These are phyloP conservation scores for Nakaseomyces bracarensis DNA, from an alignment of 1,139 yeast species.

Conservation along the genomic window DNA sequence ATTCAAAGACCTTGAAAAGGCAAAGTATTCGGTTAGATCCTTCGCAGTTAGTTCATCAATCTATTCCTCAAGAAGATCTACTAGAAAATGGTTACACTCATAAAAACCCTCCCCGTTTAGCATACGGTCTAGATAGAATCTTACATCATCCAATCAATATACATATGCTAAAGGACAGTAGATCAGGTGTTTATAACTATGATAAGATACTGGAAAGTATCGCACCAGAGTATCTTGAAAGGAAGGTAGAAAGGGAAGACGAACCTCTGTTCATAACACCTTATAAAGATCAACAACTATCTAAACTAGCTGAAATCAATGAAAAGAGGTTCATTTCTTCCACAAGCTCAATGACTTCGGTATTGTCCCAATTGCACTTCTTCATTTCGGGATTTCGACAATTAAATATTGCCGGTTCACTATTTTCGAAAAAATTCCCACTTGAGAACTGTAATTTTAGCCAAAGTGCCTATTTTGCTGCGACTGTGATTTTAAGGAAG, in stretches of 20 bases:
- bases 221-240: conserved; percentile 23
- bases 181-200: conserved; percentile 68
- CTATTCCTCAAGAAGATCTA: not conserved
- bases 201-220: conserved; percentile 53
- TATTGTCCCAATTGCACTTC: conserved; percentile 65
- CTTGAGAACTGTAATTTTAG: conserved; percentile 28
- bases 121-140: conserved; percentile 59
- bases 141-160: conserved; percentile 71
- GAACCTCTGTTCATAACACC: conserved; percentile 52
- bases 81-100: not conserved
- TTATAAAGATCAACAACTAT: conserved; percentile 50
- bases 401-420: conserved; percentile 34
- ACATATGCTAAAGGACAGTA: conserved; percentile 67
- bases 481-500: conserved; percentile 38
- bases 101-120: conserved; percentile 38
- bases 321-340: conserved; percentile 58
- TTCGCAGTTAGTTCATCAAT: not conserved
- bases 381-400: conserved; percentile 55
- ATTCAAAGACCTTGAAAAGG: not conserved
- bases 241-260: conserved; percentile 9
- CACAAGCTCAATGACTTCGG: conserved; percentile 78
- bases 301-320: conserved; percentile 39
- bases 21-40: not conserved
- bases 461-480: conserved; percentile 37
- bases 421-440: conserved; percentile 40